phyloP scores from a whole-genome alignment of 1,139 yeast species.

The Petasospora fabianii region DNA sequence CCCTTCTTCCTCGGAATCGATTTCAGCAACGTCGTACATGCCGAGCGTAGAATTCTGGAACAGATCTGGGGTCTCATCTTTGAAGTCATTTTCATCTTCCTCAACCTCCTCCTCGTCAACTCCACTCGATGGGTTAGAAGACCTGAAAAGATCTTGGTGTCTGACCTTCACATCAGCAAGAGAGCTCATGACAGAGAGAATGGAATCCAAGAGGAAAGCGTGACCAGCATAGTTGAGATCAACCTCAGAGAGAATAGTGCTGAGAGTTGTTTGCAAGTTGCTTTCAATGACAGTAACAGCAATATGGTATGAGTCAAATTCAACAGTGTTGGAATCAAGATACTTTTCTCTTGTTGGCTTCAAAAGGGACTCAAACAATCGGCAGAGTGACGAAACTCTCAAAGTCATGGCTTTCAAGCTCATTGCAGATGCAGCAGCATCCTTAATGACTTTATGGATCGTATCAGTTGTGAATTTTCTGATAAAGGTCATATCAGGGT shows the following conservation, averaged over 20 bases:
- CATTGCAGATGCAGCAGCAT: slow-evolving; percentile 36
- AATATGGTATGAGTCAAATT: slow-evolving; percentile 29
- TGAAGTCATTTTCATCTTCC: slow-evolving; percentile 56
- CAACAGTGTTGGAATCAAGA: slow-evolving; percentile 17
- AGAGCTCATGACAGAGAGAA: slow-evolving; percentile 45
- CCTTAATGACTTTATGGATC: slow-evolving; percentile 59
- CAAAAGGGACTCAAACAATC: slow-evolving; percentile 44
- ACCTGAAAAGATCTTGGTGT: slow-evolving; percentile 54
- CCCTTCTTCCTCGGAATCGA: slow-evolving; percentile 62
- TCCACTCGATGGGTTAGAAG: slow-evolving; percentile 42
- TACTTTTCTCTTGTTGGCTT: slow-evolving; percentile 24
- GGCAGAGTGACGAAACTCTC: slow-evolving; percentile 55
- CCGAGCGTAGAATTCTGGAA: slow-evolving; percentile 87
- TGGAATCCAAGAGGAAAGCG: slow-evolving; percentile 44
- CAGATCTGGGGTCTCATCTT: slow-evolving; percentile 79
- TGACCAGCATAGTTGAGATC: slow-evolving; percentile 68
- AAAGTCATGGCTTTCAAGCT: slow-evolving; percentile 43
- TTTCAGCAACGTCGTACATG: slow-evolving; percentile 84
- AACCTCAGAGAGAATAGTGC: slow-evolving; percentile 51
- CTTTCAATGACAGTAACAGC: slow-evolving; percentile 61
- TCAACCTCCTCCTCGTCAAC: slow-evolving; percentile 61
- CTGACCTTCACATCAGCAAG: slow-evolving; percentile 62
- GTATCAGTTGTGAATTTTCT: slow-evolving; percentile 73
- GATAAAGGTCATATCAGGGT: slow-evolving; percentile 67
- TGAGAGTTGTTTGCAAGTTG: slow-evolving; percentile 50